Evolutionary conservation across 2,329 filamentous ascomycete species (phyloP), one percentile per base, ranked within the genome.

Genomic region (Coleophoma crateriformis): DNA sequence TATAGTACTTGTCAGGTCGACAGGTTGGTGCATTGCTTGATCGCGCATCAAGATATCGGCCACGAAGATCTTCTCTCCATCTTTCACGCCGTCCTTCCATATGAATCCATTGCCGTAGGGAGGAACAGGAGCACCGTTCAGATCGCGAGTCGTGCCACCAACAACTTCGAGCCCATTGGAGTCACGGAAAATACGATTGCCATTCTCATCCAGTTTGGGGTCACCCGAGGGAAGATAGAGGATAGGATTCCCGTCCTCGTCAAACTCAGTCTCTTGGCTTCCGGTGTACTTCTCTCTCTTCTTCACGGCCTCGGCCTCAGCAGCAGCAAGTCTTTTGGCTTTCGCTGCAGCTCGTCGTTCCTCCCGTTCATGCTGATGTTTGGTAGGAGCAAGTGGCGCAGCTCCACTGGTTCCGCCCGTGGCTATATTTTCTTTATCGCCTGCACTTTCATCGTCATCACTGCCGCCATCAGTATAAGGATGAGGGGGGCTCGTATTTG

Each of bases 1-100:
- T 32, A 63, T 51, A 17, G 45, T 49, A 8, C 52, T 46, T 15
- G 56, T 54, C 10, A 59, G 53, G 6, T 13, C n/a, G n/a, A 27
- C 32, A 11, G 22, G 6, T 44, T 33, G 19, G 19, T 13, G 13
- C 41, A 11, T 27, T 15, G 41, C 41, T 22, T 33, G 14, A 14
- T 33, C 12, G 13, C 15, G 41, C 27, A 33, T 33, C n/a, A 44
- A 11, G 8, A 44, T 27, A 27, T 44, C 41, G 4, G n/a, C 15
- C 4, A 32, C 13, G 10, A 32, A 32, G 20, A 32, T 1, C 32
- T 33, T 44, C 41, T 44, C 27, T n/a, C 41, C 41, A 3, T n/a
- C 41, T 12, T 44, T n/a, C 12, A 15, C 22, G 7, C 27, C 41
- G 8, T 27, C 11, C 12, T 32, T 32, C 20, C 27, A 27, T 13